A percentile compares a stretch with the other conserved stretches of the same genome.
Conservation (phyloP, 2,329 filamentous ascomycete species). For the Pseudogymnoascus sp. region DNA sequence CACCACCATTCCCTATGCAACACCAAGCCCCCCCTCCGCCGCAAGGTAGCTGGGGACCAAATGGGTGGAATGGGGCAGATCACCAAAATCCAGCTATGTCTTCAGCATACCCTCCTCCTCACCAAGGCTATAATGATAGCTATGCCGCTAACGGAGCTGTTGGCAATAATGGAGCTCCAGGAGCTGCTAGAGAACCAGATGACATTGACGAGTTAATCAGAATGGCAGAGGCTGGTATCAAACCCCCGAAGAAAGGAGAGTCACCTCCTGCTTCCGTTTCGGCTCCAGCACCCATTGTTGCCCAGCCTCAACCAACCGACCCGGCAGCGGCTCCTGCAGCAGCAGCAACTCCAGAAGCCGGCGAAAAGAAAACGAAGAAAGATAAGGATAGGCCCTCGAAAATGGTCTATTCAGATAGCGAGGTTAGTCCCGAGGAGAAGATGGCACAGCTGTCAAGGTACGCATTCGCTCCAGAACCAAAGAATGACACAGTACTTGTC, state of each 20-base stretch:
- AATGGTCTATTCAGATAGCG: constrained; percentile 77
- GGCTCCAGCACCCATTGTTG: constrained; percentile 26
- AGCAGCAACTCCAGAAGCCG: constrained; percentile 35
- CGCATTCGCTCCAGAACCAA: constrained; percentile 49
- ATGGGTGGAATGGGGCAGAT: constrained; percentile 29
- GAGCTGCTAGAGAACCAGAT: constrained; percentile 43
- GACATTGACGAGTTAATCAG: constrained; percentile 61
- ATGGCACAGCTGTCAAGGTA: constrained; percentile 76
- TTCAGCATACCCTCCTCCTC: constrained; percentile 30
- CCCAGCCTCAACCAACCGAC: constrained; percentile 35
- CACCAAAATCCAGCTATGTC: constrained; percentile 32
- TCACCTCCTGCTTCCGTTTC: constrained; percentile 37
- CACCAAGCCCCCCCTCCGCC: constrained; percentile 19
- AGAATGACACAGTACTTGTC: constrained; percentile 27
- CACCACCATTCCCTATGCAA: constrained; percentile 15
- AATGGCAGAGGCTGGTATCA: constrained; percentile 56
- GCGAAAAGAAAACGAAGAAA: constrained; percentile 59
- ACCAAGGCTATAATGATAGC: constrained; percentile 28
- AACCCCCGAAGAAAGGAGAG: constrained; percentile 37
- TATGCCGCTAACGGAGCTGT: constrained; percentile 35
- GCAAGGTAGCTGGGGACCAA: constrained; percentile 29
- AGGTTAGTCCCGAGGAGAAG: constrained; percentile 79
- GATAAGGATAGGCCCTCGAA: constrained; percentile 60
- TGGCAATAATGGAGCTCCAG: constrained; percentile 42
- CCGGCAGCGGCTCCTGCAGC: constrained; percentile 33